phyloP scores from a whole-genome alignment of 495 filamentous ascomycete species.

The Penicillium coprophilum region DNA sequence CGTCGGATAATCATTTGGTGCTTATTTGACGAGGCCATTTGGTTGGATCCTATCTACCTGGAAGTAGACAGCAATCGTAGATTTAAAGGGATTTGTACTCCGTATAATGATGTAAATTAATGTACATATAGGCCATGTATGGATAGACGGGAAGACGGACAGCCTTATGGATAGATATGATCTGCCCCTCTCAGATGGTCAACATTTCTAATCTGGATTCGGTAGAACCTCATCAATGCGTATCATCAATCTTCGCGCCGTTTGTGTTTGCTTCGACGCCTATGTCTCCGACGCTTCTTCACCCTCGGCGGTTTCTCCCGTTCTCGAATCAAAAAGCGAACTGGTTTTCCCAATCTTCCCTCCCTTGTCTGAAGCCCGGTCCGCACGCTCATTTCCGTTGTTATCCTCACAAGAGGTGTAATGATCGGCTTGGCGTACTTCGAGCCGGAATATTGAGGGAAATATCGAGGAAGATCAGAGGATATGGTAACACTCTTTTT shows the following conservation, averaged over 20 bases:
- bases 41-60: no score
- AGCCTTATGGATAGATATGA: not conserved
- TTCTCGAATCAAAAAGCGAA: slow-evolving; percentile 2
- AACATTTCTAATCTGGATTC: not conserved
- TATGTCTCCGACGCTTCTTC: not conserved
- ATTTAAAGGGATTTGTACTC: no score
- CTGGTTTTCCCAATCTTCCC: not conserved
- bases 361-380: not conserved
- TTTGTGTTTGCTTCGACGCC: slow-evolving; percentile 1
- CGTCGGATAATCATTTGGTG: no score
- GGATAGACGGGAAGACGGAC: not conserved
- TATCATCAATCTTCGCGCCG: not conserved
- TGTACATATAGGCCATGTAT: not conserved
- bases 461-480: slow-evolving; percentile 2
- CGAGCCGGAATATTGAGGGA: not conserved
- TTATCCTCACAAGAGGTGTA: not conserved
- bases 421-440: not conserved
- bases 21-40: no score
- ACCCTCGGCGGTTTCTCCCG: not conserved
- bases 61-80: no score
- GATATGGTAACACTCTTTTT: slow-evolving; percentile 7
- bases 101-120: no score
- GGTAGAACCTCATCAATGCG: not conserved
- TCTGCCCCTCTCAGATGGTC: not conserved
- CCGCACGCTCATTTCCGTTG: not conserved